Evolutionary conservation across 2,329 filamentous ascomycete genomes (phyloP), one percentile per base, ranked within the genome.

Genomic region (Fusarium liriodendri): DNA sequence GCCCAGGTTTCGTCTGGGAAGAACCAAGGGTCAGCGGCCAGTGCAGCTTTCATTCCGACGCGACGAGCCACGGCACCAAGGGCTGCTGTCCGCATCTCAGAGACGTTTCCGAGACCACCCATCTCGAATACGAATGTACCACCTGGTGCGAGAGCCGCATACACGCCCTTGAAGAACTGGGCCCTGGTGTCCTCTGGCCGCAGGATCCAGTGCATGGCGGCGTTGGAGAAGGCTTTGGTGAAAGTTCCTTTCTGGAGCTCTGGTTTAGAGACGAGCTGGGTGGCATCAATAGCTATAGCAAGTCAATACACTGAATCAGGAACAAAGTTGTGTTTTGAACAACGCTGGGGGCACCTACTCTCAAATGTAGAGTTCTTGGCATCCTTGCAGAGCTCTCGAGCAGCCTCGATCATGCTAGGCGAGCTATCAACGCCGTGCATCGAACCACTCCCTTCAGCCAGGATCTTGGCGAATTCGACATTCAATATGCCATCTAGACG

Each of bases 21-120:
- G 81, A 93, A 94, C 92, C 92, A 94, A 6, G 92, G 92, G 70
- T 88, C 87, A 0, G 83, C 85, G 16, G 84, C 85, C 22, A 83
- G 70, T 0, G 89, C 88, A 11, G 82, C 81, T n/a, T 83, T 76
- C 2, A 91, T 73, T 0, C 88, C 84, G 0, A 90, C 79, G 1
- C 89, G 87, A 2, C 87, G 84, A 18, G 85, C 80, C 1, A 92
- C 83, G 2, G 87, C 87, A 18, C 85, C 83, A 5, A 91, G 81
- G 9, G 93, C 82, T 2, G 89, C 89, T 0, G 88, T 84, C 32
- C 89, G 86, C 74, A 92, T 87, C 80, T 94, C 92, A 1, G 85
- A 83, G 1, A 93, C 86, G 80, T 94, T 94, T 22, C 92, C 93
- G 59, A 91, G 86, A 0, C 92, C 92, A 62, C 93, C 92, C 89